Evolutionary conservation across 768 basidiomycete species (phyloP).

Genomic region (Lactarius akahatsu): DNA sequence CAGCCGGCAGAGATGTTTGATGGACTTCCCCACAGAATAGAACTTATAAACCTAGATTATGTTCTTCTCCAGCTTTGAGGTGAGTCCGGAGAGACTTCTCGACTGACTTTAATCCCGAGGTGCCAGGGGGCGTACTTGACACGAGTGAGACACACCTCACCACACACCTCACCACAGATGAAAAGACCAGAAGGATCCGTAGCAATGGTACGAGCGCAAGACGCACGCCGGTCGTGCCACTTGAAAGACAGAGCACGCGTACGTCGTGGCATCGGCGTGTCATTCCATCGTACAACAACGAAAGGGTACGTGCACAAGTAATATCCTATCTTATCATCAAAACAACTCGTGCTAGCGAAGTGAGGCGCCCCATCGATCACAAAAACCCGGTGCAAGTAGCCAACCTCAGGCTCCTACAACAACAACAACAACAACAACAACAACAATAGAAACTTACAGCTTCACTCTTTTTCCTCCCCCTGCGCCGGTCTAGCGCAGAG

Average conservation of each 20-base stretch:
- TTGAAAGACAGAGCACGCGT: background rate
- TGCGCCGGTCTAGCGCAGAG: slow-evolving; percentile 51
- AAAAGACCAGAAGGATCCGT: background rate
- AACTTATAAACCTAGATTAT: background rate
- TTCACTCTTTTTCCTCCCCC: background rate
- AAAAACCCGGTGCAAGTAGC: too few relatives aligned
- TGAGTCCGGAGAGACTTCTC: background rate
- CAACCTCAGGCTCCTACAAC: too few relatives aligned
- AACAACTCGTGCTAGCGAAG: background rate
- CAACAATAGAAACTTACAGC: slow-evolving; percentile 8
- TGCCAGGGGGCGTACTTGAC: background rate
- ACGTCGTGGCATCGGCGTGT: background rate
- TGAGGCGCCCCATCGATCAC: background rate
- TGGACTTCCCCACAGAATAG: background rate
- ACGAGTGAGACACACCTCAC: background rate
- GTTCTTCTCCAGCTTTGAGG: background rate
- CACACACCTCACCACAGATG: background rate
- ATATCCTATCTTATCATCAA: background rate
- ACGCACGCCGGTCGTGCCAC: background rate
- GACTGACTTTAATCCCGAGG: background rate
- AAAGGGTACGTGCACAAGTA: background rate
- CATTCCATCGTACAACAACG: background rate
- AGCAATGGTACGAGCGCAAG: background rate
- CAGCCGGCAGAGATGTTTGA: background rate
- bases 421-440: too few relatives aligned